Evolutionary conservation across 805 yeast species (phyloP), one percentile per base, ranked within the genome.

Genomic region (Kodamaea sagamina): DNA sequence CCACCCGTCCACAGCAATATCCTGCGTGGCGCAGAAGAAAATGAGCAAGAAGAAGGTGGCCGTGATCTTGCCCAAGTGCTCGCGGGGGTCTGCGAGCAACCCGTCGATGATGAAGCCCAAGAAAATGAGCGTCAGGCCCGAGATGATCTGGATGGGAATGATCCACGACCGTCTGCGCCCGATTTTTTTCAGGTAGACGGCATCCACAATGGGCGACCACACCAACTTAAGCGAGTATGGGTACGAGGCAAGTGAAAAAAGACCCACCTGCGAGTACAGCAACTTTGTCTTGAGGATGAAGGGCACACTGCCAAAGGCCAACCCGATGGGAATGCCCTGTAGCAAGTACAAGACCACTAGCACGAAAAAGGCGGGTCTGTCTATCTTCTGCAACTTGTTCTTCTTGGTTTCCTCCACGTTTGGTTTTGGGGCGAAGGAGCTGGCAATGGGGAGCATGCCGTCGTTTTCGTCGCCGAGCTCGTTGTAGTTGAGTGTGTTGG

Each of bases 1-100:
- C 99, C 99, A 93, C 8, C 99, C 98, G 67, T 93, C 99, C 16
- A 93, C 99, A 0, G 99, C 98, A 43, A 93, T 93, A 61, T 93
- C 99, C 63, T 93, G 99, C 0, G 99, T 92, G 0, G 98, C 97
- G 67, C 97, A 90, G 47, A 90, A 72, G 45, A 92, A 78, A 24
- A 93, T 93, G 46, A 93, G 68, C 16, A 80, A 50, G 54, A 90
- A 86, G 64, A 93, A 93, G 44, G 80, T 74, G 39, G 71, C 52
- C 0, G 98, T 88, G 47, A 93, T 77, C 2, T 65, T 58, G 10
- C 67, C 55, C 46, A 89, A 66, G 50, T 82, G 71, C 21, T 62
- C 52, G 24, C 68, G 61, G 0, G 89, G 81, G 16, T 74, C 66
- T 44, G 57, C 75, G 58, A 83, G 69, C 53, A 76, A 65, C 4